Percentiles rank a stretch among this genome's conserved stretches.
Conservation (phyloP, 495 filamentous ascomycete species). For the Neurospora sp. region DNA sequence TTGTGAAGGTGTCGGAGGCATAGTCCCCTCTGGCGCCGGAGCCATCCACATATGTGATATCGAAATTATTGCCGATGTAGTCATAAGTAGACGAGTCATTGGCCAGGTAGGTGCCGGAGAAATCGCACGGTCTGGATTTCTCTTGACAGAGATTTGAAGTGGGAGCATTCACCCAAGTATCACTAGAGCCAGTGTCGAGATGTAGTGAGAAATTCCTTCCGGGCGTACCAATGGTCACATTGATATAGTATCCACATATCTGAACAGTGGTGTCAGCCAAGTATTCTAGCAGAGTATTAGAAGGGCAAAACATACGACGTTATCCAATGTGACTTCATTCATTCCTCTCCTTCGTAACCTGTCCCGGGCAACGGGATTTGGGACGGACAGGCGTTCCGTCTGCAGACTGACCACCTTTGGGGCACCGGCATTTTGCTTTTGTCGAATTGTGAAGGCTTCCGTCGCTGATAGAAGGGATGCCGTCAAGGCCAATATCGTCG, state of each 20-base stretch:
- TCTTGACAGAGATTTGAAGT: conserved; percentile 49
- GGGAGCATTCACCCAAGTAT: conserved; percentile 76
- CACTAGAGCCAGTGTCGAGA: conserved; percentile 78
- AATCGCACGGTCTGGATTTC: conserved; percentile 36
- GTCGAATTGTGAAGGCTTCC: conserved; percentile 9
- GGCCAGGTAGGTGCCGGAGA: conserved; percentile 58
- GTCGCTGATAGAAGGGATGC: conserved; percentile 10
- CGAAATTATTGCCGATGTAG: conserved; percentile 69
- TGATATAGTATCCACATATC: conserved; percentile 61
- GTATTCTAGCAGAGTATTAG: neutral
- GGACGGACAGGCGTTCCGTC: conserved; percentile 29
- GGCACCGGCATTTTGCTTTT: conserved; percentile 9
- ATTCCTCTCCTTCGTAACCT: conserved; percentile 34
- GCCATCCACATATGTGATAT: conserved; percentile 86
- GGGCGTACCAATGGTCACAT: conserved; percentile 64
- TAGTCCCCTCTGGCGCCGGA: conserved; percentile 76
- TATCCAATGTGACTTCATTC: conserved; percentile 35
- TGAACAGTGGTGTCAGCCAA: conserved; percentile 12
- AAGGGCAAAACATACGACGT: conserved; percentile 27
- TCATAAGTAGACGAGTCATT: conserved; percentile 72
- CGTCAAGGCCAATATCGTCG: conserved; percentile 10
- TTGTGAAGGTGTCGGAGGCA: conserved; percentile 62
- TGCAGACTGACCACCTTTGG: conserved; percentile 40
- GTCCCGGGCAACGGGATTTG: conserved; percentile 32
- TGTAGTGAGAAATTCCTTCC: conserved; percentile 53